Percentiles rank a stretch among this genome's conserved stretches.
Conservation (phyloP, 306 rosid species). For the Astragalus membranaceus region DNA sequence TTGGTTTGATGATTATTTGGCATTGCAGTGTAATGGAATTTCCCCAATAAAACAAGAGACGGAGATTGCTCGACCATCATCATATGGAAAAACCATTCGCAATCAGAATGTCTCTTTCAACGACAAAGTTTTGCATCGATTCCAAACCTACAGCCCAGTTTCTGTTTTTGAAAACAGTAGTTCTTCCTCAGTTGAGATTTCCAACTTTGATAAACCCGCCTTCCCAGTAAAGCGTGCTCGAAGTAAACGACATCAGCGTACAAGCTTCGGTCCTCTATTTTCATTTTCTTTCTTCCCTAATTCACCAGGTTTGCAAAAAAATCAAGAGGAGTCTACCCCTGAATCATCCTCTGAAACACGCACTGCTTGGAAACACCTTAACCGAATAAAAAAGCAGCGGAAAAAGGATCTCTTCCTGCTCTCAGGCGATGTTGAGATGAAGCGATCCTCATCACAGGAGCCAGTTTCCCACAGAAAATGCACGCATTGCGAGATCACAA, state of each 20-base stretch:
- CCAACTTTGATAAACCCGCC: conserved; percentile 27
- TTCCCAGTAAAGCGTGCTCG: conserved; percentile 51
- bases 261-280: conserved; percentile 28
- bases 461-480: conserved; percentile 37
- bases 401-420: conserved; percentile 31
- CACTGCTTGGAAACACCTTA: conserved; percentile 14
- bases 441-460: conserved; percentile 19
- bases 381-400: conserved; percentile 29
- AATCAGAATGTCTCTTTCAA: conserved; percentile 17
- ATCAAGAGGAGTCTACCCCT: conserved; percentile 14
- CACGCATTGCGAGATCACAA: conserved; percentile 64
- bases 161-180: conserved; percentile 67
- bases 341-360: conserved; percentile 29
- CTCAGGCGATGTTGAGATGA: conserved; percentile 25
- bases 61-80: conserved; percentile 20
- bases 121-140: conserved; percentile 34
- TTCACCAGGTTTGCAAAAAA: conserved; percentile 10
- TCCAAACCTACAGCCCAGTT: conserved; percentile 59
- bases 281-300: conserved; percentile 21
- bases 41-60: conserved; percentile 18
- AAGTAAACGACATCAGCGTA: conserved; percentile 49
- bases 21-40: conserved; percentile 31
- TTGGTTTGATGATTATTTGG: conserved; percentile 17
- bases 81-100: conserved; percentile 22
- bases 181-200: conserved; percentile 50